Conservation (phyloP, 768 basidiomycete genomes). For the Tylopilus plumbeoviolaceoides region DNA sequence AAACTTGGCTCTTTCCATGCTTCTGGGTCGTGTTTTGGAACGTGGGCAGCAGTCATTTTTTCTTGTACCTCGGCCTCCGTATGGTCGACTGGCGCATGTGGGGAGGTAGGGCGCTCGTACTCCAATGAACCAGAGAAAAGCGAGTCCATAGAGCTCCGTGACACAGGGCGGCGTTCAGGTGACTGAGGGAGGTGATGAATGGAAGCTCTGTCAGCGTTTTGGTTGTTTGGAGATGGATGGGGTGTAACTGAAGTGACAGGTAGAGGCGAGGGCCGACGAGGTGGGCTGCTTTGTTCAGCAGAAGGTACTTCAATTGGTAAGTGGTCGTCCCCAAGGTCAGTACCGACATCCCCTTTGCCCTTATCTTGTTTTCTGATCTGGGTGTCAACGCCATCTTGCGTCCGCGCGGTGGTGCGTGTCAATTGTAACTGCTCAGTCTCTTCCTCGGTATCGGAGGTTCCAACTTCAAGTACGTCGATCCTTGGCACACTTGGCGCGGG, state of each 20-base stretch:
- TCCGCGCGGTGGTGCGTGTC: background rate
- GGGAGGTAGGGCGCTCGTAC: background rate
- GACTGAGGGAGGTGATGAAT: background rate
- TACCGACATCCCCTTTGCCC: background rate
- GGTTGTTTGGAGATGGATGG: background rate
- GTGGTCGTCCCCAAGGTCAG: background rate
- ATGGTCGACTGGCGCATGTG: background rate
- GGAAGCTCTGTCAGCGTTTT: background rate
- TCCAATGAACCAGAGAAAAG: constrained; percentile 23
- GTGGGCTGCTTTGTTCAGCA: background rate
- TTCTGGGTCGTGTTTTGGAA: constrained; percentile 22
- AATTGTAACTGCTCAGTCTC: constrained; percentile 10
- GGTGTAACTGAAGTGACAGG: background rate
- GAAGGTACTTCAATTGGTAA: constrained; percentile 5
- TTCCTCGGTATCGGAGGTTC: constrained; percentile 7
- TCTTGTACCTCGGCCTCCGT: background rate
- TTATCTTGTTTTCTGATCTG: background rate
- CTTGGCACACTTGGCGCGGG: constrained; percentile 5
- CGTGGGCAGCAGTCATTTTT: background rate
- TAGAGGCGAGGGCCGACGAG: background rate
- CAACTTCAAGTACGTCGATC: constrained; percentile 10
- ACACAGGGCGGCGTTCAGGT: background rate
- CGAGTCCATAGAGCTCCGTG: constrained; percentile 19
- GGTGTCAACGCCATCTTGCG: background rate
- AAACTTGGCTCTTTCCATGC: constrained; percentile 34